Percentiles rank a stretch among this genome's conserved stretches.
Conservation (phyloP, 306 rosid genomes). For the Carpinus viminea region DNA sequence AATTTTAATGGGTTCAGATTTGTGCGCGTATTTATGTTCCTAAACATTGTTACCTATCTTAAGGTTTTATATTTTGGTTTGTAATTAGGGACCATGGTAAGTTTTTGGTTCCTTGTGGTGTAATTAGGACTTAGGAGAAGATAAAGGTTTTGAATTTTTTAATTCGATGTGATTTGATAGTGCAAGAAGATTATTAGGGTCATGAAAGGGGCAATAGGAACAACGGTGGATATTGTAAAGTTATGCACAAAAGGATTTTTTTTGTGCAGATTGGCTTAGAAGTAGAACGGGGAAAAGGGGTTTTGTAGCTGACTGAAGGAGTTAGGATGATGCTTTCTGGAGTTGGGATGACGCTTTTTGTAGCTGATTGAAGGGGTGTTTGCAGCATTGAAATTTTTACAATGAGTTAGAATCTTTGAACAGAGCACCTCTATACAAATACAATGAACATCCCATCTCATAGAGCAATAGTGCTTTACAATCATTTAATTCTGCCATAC, state of each 20-base stretch:
- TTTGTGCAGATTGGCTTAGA: neutral
- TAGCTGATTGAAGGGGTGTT: neutral
- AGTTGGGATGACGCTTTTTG: neutral
- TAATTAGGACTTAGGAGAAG: neutral
- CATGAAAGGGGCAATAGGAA: conserved; percentile 3
- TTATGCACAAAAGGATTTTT: neutral
- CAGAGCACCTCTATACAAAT: neutral
- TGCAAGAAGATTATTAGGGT: neutral
- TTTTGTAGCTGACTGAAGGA: neutral
- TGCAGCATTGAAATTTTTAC: neutral
- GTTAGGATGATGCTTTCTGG: neutral
- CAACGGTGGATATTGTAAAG: too few relatives aligned
- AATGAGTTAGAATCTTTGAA: neutral
- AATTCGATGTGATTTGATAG: neutral
- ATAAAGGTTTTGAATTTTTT: neutral
- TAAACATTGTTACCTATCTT: too few relatives aligned
- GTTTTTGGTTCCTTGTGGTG: neutral
- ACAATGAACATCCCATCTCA: neutral
- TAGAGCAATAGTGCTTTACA: neutral
- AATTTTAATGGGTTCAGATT: neutral
- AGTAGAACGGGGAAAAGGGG: neutral
- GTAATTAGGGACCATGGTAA: neutral
- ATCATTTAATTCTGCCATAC: neutral
- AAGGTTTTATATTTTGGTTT: neutral
- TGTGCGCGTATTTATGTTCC: too few relatives aligned